Percentiles rank a stretch among this genome's conserved stretches.
These are phyloP conservation scores for Saccharomycopsis guyanensis DNA, from an alignment of 805 yeast species.

Conservation along the genomic window DNA sequence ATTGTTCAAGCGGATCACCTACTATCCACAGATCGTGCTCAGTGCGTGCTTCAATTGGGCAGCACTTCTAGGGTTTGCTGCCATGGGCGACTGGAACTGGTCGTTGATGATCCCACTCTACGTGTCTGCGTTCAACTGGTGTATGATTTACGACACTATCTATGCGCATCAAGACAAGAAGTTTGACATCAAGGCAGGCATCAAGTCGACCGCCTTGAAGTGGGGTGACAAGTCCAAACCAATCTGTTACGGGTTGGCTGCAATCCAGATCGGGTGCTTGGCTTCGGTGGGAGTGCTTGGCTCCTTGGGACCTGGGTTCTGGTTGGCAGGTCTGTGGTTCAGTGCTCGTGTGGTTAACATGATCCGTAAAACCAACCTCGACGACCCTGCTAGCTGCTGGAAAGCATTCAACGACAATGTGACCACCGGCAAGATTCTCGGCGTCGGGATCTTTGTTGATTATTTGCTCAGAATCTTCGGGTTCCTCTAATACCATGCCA, in stretches of 20 bases:
- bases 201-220: constrained; percentile 89
- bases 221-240: constrained; percentile 82
- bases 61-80: constrained; percentile 88
- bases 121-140: constrained; percentile 77
- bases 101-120: constrained; percentile 73
- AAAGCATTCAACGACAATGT: constrained; percentile 69
- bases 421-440: constrained; percentile 61
- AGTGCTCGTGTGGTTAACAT: constrained; percentile 59
- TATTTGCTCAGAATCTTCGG: constrained; percentile 47
- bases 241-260: constrained; percentile 54
- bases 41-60: constrained; percentile 92
- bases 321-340: constrained; percentile 57
- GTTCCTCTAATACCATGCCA: constrained; percentile 26
- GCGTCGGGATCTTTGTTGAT: constrained; percentile 61
- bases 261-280: constrained; percentile 58
- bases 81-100: constrained; percentile 80
- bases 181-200: constrained; percentile 84
- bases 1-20: constrained; percentile 86
- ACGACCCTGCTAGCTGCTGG: constrained; percentile 80
- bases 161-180: constrained; percentile 96
- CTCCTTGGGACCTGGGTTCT: constrained; percentile 69
- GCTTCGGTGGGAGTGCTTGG: constrained; percentile 66
- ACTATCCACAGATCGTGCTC: constrained; percentile 84
- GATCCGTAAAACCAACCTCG: constrained; percentile 69
- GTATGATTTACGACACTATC: constrained; percentile 91